Evolutionary conservation across 345 rosid species (phyloP).

Genomic region (Leavenworthia alabamica): DNA sequence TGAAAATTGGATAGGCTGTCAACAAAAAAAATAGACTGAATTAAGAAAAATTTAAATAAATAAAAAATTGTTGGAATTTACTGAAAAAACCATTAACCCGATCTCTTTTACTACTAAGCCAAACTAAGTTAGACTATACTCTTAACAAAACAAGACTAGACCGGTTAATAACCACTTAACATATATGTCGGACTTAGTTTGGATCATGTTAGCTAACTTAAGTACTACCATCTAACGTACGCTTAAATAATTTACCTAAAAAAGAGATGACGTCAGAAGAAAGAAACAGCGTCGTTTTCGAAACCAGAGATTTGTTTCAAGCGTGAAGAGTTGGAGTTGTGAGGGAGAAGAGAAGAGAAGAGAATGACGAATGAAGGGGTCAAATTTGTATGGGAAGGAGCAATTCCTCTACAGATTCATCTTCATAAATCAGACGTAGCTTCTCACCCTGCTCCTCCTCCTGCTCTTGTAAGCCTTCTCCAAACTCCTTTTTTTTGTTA

Average conservation of each 20-base stretch:
- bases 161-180: background rate
- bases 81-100: background rate
- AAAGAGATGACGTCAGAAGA: constrained; percentile 11
- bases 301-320: background rate
- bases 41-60: background rate
- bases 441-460: constrained; percentile 77
- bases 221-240: constrained; percentile 5
- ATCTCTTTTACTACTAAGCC: background rate
- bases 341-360: constrained; percentile 1
- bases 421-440: constrained; percentile 87
- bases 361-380: constrained; percentile 52
- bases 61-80: background rate
- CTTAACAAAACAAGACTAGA: background rate
- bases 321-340: background rate
- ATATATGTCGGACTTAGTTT: background rate
- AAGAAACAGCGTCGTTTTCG: constrained; percentile 17
- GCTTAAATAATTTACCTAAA: constrained; percentile 1
- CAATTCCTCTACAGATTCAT: constrained; percentile 80
- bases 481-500: background rate
- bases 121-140: background rate
- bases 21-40: background rate
- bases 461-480: constrained; percentile 44
- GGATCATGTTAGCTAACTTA: constrained; percentile 4
- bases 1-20: background rate
- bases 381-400: constrained; percentile 80